These are phyloP conservation scores for Aspergillus pseudotamarii DNA, from an alignment of 2,329 filamentous ascomycete species.

Conservation along the genomic window DNA sequence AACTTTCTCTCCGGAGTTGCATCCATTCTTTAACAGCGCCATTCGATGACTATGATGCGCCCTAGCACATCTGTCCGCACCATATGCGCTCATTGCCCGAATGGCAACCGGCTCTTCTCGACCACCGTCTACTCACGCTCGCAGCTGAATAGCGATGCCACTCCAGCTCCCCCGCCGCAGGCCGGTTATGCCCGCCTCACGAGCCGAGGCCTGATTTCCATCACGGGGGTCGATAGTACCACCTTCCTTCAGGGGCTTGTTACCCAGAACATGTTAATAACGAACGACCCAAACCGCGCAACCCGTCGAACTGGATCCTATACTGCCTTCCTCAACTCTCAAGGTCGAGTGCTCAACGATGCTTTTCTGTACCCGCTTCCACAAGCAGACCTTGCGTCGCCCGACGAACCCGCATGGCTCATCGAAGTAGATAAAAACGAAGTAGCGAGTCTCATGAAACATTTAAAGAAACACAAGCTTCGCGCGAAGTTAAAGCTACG, in stretches of 20 bases:
- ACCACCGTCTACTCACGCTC: constrained; percentile 22
- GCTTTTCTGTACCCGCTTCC: constrained; percentile 79
- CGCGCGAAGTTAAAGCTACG: constrained; percentile 75
- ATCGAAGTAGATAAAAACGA: constrained; percentile 80
- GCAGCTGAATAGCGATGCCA: constrained; percentile 22
- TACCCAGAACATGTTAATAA: constrained; percentile 68
- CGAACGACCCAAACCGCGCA: constrained; percentile 41
- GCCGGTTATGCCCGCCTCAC: constrained; percentile 58
- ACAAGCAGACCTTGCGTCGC: constrained; percentile 28
- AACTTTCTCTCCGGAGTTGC: constrained; percentile 17
- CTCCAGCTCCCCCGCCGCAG: constrained; percentile 40
- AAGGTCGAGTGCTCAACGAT: constrained; percentile 83
- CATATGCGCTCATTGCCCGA: constrained; percentile 35
- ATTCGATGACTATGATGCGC: constrained; percentile 33
- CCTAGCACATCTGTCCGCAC: constrained; percentile 26
- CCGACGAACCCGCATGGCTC: constrained; percentile 59
- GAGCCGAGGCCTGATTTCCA: constrained; percentile 76
- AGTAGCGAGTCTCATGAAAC: constrained; percentile 64
- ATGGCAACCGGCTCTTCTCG: constrained; percentile 33
- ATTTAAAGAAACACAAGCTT: constrained; percentile 84
- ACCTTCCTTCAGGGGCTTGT: constrained; percentile 88
- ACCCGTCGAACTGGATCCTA: constrained; percentile 64
- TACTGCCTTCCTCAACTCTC: constrained; percentile 81
- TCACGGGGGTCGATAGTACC: constrained; percentile 77
- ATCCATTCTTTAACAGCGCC: neutral